Evolutionary conservation across 768 basidiomycete genomes (phyloP), one percentile per base, ranked within the genome.

Genomic region (Lyophyllum semitale): DNA sequence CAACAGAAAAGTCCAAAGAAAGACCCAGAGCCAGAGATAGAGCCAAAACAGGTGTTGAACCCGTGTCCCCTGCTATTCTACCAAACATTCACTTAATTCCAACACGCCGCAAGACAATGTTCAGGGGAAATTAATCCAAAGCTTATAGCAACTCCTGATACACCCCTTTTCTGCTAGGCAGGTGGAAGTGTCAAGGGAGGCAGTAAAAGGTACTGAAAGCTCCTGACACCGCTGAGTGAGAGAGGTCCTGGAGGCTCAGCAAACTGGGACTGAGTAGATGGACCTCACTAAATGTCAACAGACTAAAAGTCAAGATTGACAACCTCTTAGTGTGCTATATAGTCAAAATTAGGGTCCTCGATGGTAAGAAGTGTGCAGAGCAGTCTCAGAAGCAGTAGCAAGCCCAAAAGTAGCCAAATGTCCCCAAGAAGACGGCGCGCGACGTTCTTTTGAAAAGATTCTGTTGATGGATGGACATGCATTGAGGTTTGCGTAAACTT

Each of bases 11-110:
- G 29, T 30, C 29, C 29, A 30, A 11, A 30, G 29, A 30, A 30
- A 26, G n/a, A 4, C 44, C 22, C 5, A 45, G 43, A 53, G 51
- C 40, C 43, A 41, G 6, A 44, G 12, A 53, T 30, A 30, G 15
- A 33, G 42, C 41, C 30, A 9, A 53, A 46, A 53, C 52, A 53
- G 52, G 52, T 53, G 53, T 54, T 54, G 45, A 54, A 54, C 45
- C 46, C 27, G 25, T 54, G 45, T 47, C 37, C 45, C 33, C 33
- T 35, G 33, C 33, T 35, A 35, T 35, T 35, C 33, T 8, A 35
- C 33, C 33, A 35, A 35, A 35, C 8, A 35, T 7, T 35, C 33
- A 35, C 33, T 13, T 8, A 35, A 35, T 35, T 35, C 15, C 33
- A 35, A 35, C 33, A 35, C 33, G 33, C 33, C 33, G 33, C 33